These are phyloP conservation scores for Phaeophleospora eucalypticola DNA, from an alignment of 2,329 filamentous ascomycete species.

Conservation along the genomic window DNA sequence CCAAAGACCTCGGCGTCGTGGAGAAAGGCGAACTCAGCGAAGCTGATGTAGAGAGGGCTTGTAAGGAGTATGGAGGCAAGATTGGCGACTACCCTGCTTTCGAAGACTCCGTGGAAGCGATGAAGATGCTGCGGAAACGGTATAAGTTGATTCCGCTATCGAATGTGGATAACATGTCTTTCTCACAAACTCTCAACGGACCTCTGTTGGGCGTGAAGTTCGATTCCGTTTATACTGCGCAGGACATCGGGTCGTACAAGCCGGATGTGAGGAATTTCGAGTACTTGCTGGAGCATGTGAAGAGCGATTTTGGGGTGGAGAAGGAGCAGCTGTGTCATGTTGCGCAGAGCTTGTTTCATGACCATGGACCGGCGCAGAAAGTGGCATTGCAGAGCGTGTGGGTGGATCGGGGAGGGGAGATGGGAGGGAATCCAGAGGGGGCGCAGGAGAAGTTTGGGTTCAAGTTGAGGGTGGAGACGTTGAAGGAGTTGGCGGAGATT, in stretches of 20 bases:
- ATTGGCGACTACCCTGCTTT: slow-evolving; percentile 56
- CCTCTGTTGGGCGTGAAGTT: slow-evolving; percentile 43
- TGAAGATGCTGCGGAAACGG: slow-evolving; percentile 46
- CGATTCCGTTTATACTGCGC: slow-evolving; percentile 52
- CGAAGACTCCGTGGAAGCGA: slow-evolving; percentile 53
- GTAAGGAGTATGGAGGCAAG: slow-evolving; percentile 48
- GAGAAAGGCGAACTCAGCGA: slow-evolving; percentile 48
- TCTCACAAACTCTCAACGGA: slow-evolving; percentile 45
- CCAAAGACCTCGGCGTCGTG: slow-evolving; percentile 41
- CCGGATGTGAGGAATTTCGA: slow-evolving; percentile 62
- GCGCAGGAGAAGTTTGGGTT: slow-evolving; percentile 46
- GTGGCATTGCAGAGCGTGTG: slow-evolving; percentile 60
- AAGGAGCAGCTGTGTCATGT: slow-evolving; percentile 61
- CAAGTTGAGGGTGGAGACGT: slow-evolving; percentile 57
- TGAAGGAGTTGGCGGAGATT: slow-evolving; percentile 59
- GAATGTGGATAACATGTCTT: slow-evolving; percentile 56
- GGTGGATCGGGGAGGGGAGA: slow-evolving; percentile 56
- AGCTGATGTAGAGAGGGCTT: slow-evolving; percentile 38
- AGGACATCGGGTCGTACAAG: slow-evolving; percentile 70
- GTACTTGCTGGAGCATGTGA: slow-evolving; percentile 56
- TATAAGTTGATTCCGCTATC: slow-evolving; percentile 60
- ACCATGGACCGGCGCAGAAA: slow-evolving; percentile 60
- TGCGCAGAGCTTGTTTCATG: slow-evolving; percentile 63
- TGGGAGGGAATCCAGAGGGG: slow-evolving; percentile 43
- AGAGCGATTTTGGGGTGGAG: slow-evolving; percentile 53